phyloP scores from a whole-genome alignment of 345 rosid species.

The Linum usitatissimum region DNA sequence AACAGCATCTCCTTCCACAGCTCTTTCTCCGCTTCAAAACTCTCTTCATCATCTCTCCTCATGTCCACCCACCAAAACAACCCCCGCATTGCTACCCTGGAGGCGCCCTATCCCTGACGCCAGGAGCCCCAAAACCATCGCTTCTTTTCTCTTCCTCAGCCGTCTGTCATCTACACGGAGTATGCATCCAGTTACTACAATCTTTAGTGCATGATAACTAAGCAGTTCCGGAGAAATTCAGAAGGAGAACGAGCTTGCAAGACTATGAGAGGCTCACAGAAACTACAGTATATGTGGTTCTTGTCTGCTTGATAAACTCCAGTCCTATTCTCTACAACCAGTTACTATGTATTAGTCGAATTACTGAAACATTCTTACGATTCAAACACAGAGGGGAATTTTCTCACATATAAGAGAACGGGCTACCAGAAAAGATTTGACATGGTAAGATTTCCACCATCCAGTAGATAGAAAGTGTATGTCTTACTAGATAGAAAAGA shows the following conservation, averaged over 20 bases:
- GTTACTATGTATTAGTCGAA: background rate
- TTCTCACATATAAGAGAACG: too few relatives aligned
- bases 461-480: too few relatives aligned
- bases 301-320: background rate
- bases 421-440: too few relatives aligned
- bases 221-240: too few relatives aligned
- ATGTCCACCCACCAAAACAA: constrained; percentile 27
- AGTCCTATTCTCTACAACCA: background rate
- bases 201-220: too few relatives aligned
- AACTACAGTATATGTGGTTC: too few relatives aligned
- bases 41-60: constrained; percentile 4
- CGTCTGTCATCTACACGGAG: constrained; percentile 34
- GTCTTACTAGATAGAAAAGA: too few relatives aligned
- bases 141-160: constrained; percentile 14
- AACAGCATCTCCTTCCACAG: constrained; percentile 16
- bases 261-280: too few relatives aligned
- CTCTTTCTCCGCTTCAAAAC: constrained; percentile 17
- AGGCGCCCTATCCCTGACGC: constrained; percentile 16
- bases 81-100: constrained; percentile 18
- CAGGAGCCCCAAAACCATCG: constrained; percentile 13
- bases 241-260: too few relatives aligned
- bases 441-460: too few relatives aligned
- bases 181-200: too few relatives aligned
- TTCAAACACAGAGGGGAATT: too few relatives aligned
- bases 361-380: background rate